These are phyloP conservation scores for Avena insularis DNA, from an alignment of 176 grass and related monocot species.

Conservation along the genomic window DNA sequence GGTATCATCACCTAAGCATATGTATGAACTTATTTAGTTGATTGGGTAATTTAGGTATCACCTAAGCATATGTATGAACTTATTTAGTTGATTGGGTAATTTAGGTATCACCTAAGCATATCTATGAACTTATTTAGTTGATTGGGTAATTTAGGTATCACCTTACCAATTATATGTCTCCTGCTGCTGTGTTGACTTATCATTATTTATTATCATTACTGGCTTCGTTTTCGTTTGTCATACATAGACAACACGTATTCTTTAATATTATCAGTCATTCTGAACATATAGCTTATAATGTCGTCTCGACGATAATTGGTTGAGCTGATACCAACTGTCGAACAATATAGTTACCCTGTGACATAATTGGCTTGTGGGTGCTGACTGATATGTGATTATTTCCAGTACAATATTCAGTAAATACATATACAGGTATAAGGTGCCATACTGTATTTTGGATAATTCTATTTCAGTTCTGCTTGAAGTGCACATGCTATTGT, in stretches of 20 bases:
- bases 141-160: neutral
- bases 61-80: no score
- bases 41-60: no score
- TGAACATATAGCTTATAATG: neutral
- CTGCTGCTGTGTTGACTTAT: neutral
- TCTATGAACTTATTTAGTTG: no score
- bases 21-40: neutral
- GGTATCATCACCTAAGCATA: neutral
- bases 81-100: neutral
- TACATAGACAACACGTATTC: neutral
- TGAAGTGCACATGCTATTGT: neutral
- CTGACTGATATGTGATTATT: slow-evolving; percentile 16
- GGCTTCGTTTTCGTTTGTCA: no score
- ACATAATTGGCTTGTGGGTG: slow-evolving; percentile 10
- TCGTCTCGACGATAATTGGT: neutral
- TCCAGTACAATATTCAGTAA: neutral
- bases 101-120: neutral
- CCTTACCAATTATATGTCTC: neutral
- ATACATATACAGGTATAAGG: neutral
- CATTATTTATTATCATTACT: neutral
- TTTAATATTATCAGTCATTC: neutral
- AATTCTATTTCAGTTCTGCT: neutral
- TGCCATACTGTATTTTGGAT: neutral
- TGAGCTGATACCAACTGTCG: neutral
- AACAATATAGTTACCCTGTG: neutral